Conservation (phyloP, 2,329 filamentous ascomycete species). For the Alternaria hordeiaustralica region DNA sequence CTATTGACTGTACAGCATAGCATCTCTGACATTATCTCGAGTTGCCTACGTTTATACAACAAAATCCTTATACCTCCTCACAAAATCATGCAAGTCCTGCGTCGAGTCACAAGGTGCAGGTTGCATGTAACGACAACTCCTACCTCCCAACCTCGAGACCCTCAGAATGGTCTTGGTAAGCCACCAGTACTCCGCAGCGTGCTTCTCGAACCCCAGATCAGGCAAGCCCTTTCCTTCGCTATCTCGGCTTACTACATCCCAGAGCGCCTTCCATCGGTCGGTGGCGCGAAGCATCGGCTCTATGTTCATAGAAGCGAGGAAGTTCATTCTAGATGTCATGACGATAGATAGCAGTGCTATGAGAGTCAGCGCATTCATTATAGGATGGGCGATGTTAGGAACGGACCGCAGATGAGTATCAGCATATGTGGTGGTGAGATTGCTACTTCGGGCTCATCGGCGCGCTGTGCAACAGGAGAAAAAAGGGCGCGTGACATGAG, state of each 20-base stretch:
- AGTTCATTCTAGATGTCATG: not conserved
- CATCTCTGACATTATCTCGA: not conserved
- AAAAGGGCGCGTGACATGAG: not conserved
- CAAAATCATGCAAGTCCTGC: not conserved
- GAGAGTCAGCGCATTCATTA: not conserved
- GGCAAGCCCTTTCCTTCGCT: not conserved
- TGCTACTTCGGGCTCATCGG: not conserved
- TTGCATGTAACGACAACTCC: not conserved
- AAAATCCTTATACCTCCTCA: not conserved
- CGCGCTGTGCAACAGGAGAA: too few species aligned
- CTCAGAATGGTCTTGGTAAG: not conserved
- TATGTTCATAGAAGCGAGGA: not conserved
- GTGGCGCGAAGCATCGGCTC: not conserved
- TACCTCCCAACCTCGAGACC: not conserved
- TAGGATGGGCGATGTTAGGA: not conserved
- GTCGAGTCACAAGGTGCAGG: not conserved
- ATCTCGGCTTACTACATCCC: not conserved
- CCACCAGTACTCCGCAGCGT: not conserved
- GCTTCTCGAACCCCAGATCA: not conserved
- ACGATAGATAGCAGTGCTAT: not conserved
- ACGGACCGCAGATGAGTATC: not conserved
- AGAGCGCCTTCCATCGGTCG: not conserved
- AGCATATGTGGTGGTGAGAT: not conserved
- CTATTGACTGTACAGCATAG: fast-evolving
- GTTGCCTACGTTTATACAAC: not conserved